Evolutionary conservation across 2,329 filamentous ascomycete species (phyloP).

Genomic region (Aureobasidium zeae): DNA sequence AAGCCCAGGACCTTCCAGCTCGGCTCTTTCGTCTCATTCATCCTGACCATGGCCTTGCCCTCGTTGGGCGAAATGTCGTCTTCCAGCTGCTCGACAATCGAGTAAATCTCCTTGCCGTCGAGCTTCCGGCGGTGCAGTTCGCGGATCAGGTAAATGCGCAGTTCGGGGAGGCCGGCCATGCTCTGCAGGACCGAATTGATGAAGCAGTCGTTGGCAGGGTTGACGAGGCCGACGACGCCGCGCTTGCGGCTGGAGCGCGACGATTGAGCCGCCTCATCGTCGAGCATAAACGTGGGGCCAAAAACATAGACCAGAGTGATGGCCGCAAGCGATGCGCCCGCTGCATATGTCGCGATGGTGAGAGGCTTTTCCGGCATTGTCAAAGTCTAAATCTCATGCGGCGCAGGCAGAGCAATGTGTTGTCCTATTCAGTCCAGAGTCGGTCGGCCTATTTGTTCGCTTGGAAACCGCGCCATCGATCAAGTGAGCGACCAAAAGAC

Average conservation of each 20-base stretch:
- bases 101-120: constrained; percentile 68
- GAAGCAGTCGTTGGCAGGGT: constrained; percentile 73
- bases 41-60: constrained; percentile 38
- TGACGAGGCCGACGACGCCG: constrained; percentile 77
- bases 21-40: constrained; percentile 27
- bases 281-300: constrained; percentile 91
- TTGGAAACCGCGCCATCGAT: too few species aligned
- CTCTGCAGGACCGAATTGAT: constrained; percentile 96
- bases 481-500: too few species aligned
- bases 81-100: constrained; percentile 26
- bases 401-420: too few species aligned
- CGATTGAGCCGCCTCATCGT: constrained; percentile 58
- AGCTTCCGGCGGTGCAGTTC: constrained; percentile 78
- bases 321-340: constrained; percentile 87
- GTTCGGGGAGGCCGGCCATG: constrained; percentile 77
- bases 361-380: constrained; percentile 78
- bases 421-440: too few species aligned
- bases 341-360: constrained; percentile 84
- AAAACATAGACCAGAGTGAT: constrained; percentile 96
- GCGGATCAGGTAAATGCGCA: constrained; percentile 84
- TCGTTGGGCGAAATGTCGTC: constrained; percentile 51
- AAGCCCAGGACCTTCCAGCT: constrained; percentile 48
- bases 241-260: constrained; percentile 61
- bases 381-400: too few species aligned
- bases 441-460: too few species aligned